Evolutionary conservation across 2,329 filamentous ascomycete species (phyloP).

Genomic region (Colletotrichum godetiae): DNA sequence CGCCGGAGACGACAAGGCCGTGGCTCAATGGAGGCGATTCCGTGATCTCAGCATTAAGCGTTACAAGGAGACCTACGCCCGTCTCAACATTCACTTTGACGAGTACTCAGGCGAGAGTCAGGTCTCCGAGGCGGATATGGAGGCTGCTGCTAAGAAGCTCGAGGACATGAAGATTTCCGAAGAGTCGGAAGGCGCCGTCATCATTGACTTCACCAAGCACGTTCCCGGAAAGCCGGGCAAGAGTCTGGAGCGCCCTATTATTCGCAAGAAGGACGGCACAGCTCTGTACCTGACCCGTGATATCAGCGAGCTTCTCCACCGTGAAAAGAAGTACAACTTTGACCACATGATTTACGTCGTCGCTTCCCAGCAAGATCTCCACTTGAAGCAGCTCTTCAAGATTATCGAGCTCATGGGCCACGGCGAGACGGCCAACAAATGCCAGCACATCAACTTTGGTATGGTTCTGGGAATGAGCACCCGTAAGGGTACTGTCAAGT

Average conservation of each 20-base stretch:
- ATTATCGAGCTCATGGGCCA: conserved; percentile 79
- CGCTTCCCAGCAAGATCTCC: conserved; percentile 77
- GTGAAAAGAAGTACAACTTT: conserved; percentile 60
- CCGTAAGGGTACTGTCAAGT: conserved; percentile 79
- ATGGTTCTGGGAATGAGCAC: conserved; percentile 78
- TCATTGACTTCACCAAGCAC: conserved; percentile 78
- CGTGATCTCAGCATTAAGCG: conserved; percentile 74
- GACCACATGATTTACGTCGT: conserved; percentile 87
- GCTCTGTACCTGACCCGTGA: conserved; percentile 83
- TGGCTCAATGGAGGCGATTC: conserved; percentile 74
- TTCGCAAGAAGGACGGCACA: conserved; percentile 80
- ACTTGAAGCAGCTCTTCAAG: conserved; percentile 81
- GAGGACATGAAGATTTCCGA: conserved; percentile 73
- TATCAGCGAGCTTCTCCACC: conserved; percentile 78
- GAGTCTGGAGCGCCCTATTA: conserved; percentile 76
- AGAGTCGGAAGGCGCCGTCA: conserved; percentile 77
- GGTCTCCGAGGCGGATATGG: conserved; percentile 75
- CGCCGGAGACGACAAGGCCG: conserved; percentile 70
- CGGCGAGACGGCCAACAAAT: conserved; percentile 74
- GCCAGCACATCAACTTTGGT: conserved; percentile 82
- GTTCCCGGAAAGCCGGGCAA: conserved; percentile 75
- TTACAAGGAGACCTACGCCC: conserved; percentile 76
- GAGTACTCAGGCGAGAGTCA: conserved; percentile 82
- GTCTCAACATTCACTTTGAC: conserved; percentile 78
- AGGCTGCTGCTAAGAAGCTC: conserved; percentile 69